Base-by-base conservation (phyloP, 352 stramenopile species). In the Lagenidium sp. region DNA sequence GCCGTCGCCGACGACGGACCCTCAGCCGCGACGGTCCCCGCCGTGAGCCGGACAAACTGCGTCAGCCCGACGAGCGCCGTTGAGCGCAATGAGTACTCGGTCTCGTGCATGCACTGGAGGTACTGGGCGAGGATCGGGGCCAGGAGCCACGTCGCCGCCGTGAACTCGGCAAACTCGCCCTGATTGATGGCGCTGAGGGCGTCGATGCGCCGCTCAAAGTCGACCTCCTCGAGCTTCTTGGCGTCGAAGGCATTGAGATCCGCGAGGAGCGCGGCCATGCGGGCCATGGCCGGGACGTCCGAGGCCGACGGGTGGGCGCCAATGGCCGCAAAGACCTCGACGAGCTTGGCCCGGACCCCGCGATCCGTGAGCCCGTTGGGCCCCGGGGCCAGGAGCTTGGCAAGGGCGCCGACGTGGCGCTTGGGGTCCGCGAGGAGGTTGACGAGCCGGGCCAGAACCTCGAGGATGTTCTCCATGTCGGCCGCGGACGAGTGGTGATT, bases 31-130 rank as follows among this genome's bases (percentile, higher is more conserved):
- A 21, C 44, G 7, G 53, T 47, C 2, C 55, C 41, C 15, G 75
- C 70, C 0, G 73, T 53, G 21, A 87, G 30, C 20, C 36, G 43
- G 10, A 89, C 39, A 26, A 92, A 75, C 0, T 52, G 67, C 22
- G 72, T 77, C 32, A 94, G 48, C 0, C 58, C 68, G 10, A 70
- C 61, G 21, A 88, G 64, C 6, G 82, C 80, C 11, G 60, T 63
- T 21, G 76, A 91, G 16, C 82, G 82, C 26, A 94, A 69, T n/a
- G 79, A 82, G 57, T 84, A 94, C 36, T 94, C 82, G 16, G 44
- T 45, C 34, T 93, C 80, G 54, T 91, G 78, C 77, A 93, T 91
- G 20, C 56, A 85, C 29, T 85, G 71, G 35, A 93, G 45, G 51
- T 77, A 87, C 55, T 94, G 80, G 10, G 67, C 78, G 6, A 86